Evolutionary conservation across 768 basidiomycete species (phyloP).

Genomic region (Suillus occidentalis): DNA sequence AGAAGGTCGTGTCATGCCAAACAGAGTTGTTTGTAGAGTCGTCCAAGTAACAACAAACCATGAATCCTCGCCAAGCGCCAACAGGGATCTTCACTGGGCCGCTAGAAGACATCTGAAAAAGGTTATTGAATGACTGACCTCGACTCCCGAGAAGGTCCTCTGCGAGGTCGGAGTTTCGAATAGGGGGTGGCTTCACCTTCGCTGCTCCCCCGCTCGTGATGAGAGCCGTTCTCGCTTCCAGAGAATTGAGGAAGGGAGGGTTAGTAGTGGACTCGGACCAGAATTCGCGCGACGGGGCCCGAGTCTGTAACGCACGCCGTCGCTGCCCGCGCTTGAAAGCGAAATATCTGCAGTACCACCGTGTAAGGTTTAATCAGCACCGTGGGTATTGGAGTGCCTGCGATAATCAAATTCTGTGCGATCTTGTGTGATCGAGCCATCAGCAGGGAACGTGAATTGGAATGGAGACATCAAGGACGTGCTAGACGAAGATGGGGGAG

Average conservation of each 20-base stretch:
- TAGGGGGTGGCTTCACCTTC: slow-evolving; percentile 53
- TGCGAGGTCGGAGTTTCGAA: slow-evolving; percentile 48
- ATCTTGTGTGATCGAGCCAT: slow-evolving; percentile 51
- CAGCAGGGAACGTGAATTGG: slow-evolving; percentile 60
- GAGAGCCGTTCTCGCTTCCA: slow-evolving; percentile 51
- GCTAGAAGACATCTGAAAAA: no score
- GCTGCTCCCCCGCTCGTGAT: slow-evolving; percentile 54
- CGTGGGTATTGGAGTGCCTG: slow-evolving; percentile 51
- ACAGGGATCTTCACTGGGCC: no score
- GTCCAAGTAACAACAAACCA: no score
- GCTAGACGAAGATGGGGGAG: slow-evolving; percentile 58
- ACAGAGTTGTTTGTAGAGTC: neutral
- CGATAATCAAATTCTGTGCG: slow-evolving; percentile 68
- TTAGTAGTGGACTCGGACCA: slow-evolving; percentile 43
- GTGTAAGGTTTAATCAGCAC: slow-evolving; percentile 66
- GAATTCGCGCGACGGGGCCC: slow-evolving; percentile 48
- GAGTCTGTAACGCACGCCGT: slow-evolving; percentile 62
- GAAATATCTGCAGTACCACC: slow-evolving; percentile 76
- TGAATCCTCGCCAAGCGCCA: no score
- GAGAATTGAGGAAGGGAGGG: slow-evolving; percentile 49
- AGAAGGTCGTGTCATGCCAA: neutral
- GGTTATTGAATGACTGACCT: slow-evolving; percentile 27
- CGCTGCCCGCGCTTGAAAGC: slow-evolving; percentile 47
- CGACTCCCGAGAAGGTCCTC: slow-evolving; percentile 45
- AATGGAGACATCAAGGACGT: slow-evolving; percentile 66